Base-by-base conservation (phyloP, 2,329 filamentous ascomycete genomes). In the Biscogniauxia sp. region DNA sequence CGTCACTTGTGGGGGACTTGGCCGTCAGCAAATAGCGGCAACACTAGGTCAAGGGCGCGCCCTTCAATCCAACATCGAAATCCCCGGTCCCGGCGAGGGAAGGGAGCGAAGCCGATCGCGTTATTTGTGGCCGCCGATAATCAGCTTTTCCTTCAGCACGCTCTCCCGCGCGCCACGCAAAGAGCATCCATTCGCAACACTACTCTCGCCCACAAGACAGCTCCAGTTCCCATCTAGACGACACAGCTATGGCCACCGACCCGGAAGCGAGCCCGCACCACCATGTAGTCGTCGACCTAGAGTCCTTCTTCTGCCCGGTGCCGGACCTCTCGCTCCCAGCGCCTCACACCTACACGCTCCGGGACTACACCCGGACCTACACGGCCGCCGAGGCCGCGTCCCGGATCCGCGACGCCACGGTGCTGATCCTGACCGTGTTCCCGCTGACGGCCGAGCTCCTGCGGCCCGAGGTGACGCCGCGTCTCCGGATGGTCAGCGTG, bases 401-500 rank as follows among this genome's bases (percentile, higher is more conserved):
- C 51, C 67, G 76, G 49, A 71, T 78, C 41, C 37, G 55, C 6
- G 73, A 75, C 56, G 77, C 76, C 32, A 72, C 75, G 59, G 68
- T 80, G 6, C 63, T 75, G 9, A 71, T 79, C 56, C 67, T 70
- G 49, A 76, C 73, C 0, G 63, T 73, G 0, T 60, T 73, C 3
- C 74, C 71, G 8, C 60, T 79, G 50, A 55, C 64, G 3, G 68
- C 69, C 15, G 54, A 63, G n/a, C 61, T 64, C 2, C 64, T 75
- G 13, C 20, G 20, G 8, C 55, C 60, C 17, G 65, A 64, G 6
- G 70, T 65, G 13, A 57, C 50, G 7, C 37, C 28, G 53, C 20
- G 26, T 6, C 52, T 54, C 7, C 23, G 26, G 52, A 68, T 76
- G 61, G 59, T 79, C 23, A 71, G 70, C 32, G 68, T 76, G 1